phyloP scores from a whole-genome alignment of 208 protist genomes.

The Leishmania mexicana region DNA sequence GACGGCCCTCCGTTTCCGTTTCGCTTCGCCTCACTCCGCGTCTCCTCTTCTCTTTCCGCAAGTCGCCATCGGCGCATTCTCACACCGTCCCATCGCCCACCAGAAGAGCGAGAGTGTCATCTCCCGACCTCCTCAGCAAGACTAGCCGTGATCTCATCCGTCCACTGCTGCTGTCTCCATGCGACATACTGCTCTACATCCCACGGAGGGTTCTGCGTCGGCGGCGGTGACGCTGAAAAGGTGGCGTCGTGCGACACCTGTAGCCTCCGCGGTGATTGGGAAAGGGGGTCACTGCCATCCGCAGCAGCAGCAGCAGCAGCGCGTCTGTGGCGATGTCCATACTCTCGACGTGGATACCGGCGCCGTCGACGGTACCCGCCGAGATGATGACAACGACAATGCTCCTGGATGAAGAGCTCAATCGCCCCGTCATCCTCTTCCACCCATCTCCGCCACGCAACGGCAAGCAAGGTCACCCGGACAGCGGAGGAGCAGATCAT shows the following conservation, averaged over 20 bases:
- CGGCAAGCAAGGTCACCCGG: conserved; percentile 32
- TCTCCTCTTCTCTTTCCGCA: not conserved
- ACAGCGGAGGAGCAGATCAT: conserved; percentile 30
- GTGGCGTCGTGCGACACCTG: not conserved
- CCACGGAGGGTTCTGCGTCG: conserved; percentile 5
- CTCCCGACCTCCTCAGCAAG: not conserved
- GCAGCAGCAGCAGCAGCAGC: not conserved
- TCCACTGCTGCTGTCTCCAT: conserved; percentile 4
- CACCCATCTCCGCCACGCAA: conserved; percentile 36
- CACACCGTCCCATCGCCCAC: not conserved
- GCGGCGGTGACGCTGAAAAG: not conserved
- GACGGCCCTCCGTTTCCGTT: not conserved
- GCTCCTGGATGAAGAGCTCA: conserved; percentile 19
- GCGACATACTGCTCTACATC: conserved; percentile 4
- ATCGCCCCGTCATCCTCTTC: conserved; percentile 39
- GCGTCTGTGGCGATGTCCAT: too few relatives aligned
- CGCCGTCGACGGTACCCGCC: not conserved
- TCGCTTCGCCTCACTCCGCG: not conserved
- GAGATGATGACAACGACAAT: not conserved
- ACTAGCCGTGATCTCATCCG: too few relatives aligned
- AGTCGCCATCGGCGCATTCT: not conserved
- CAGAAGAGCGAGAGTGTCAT: not conserved
- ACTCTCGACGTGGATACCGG: not conserved
- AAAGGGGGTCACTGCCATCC: not conserved
- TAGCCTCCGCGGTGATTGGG: not conserved